Evolutionary conservation across 2,329 filamentous ascomycete species (phyloP).

Genomic region (Trematosphaeria pertusa): DNA sequence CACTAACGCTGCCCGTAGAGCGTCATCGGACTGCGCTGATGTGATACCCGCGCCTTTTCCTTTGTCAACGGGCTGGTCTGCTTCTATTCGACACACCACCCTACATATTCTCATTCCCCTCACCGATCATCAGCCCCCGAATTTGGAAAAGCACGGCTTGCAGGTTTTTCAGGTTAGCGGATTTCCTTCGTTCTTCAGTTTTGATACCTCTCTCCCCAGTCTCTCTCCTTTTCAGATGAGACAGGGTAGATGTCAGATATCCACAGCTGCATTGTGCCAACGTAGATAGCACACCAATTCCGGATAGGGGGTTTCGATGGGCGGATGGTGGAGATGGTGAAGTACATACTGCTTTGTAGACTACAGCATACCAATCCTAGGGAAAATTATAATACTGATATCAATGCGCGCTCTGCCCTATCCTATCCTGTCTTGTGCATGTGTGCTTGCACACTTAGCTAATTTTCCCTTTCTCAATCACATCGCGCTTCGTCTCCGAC

Average conservation of each 20-base stretch:
- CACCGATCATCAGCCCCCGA: neutral
- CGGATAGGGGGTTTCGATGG: neutral
- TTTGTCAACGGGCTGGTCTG: neutral
- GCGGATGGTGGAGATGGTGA: neutral
- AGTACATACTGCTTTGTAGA: too few species aligned
- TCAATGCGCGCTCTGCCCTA: too few species aligned
- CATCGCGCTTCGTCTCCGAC: too few species aligned
- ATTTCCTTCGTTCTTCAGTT: conserved; percentile 16
- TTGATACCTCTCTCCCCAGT: conserved; percentile 37
- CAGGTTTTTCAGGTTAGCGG: conserved; percentile 15
- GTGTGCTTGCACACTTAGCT: too few species aligned
- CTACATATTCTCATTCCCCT: neutral
- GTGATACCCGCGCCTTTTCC: neutral
- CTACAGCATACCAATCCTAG: too few species aligned
- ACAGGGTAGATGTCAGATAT: conserved; percentile 29
- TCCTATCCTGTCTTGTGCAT: too few species aligned
- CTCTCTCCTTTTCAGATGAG: conserved; percentile 12
- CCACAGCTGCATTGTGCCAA: conserved; percentile 27
- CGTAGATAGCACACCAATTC: too few species aligned
- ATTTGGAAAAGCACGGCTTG: conserved; percentile 20
- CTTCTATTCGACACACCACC: too few species aligned
- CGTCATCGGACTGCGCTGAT: conserved; percentile 80
- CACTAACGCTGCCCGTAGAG: conserved; percentile 59
- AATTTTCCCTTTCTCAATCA: too few species aligned
- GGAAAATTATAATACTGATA: too few species aligned